A percentile compares a stretch with the other conserved stretches of the same genome.
Evolutionary conservation across 345 rosid species (phyloP).

Genomic region (Anacardium occidentale): DNA sequence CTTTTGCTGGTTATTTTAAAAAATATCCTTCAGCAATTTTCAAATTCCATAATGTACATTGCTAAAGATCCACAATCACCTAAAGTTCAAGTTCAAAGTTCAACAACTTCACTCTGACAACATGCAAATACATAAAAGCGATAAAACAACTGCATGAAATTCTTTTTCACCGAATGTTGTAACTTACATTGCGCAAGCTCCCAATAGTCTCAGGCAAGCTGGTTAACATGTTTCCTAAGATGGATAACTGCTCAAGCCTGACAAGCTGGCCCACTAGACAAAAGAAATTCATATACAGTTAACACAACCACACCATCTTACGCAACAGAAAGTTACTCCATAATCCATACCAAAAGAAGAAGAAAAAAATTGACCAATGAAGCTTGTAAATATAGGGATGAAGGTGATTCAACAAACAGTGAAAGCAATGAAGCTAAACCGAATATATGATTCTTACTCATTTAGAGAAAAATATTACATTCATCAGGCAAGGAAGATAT

Average conservation of each 20-base stretch:
- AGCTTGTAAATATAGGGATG: constrained; percentile 15
- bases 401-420: constrained; percentile 22
- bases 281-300: constrained; percentile 6
- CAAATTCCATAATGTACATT: not conserved
- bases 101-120: not conserved
- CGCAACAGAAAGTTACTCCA: not conserved
- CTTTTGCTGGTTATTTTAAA: not conserved
- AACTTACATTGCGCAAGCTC: constrained; percentile 88
- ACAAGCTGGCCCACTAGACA: constrained; percentile 87
- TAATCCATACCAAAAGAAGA: not conserved
- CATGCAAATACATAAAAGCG: not conserved
- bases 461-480: constrained; percentile 56
- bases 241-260: constrained; percentile 79
- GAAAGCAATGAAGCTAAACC: constrained; percentile 8
- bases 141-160: not conserved
- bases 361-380: not conserved
- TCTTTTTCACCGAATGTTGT: constrained; percentile 13
- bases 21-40: not conserved
- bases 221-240: constrained; percentile 65
- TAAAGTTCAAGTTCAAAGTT: not conserved
- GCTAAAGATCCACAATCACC: not conserved
- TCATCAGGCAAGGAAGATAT: constrained; percentile 85
- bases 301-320: constrained; percentile 12
- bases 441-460: constrained; percentile 26
- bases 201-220: constrained; percentile 91